Base-by-base conservation (phyloP, 352 stramenopile genomes). In the Globisporangium splendens region DNA sequence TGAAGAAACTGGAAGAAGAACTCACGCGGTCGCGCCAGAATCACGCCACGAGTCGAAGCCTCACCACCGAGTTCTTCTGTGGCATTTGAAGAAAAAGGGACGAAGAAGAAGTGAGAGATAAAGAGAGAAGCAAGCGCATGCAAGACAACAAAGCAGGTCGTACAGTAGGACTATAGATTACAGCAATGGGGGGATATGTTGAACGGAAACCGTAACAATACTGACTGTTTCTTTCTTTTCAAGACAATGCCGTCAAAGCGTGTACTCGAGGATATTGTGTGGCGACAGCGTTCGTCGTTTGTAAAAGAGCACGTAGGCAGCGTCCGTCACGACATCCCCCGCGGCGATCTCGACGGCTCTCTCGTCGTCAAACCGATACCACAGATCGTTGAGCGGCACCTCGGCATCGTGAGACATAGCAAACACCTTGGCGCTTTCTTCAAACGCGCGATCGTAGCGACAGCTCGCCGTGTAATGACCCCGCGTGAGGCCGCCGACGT, bases 381-480 rank as follows among this genome's bases (percentile, higher is more conserved):
- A 95, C 3, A 90, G 50, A 48, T 93, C 75, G 28, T 68, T 57
- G 22, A 80, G 75, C 42, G 77, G 72, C 28, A 85, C 69, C 46
- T 86, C 66, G 14, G 59, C 59, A 46, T 66, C 69, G 8, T 52
- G 59, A 31, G 69, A 61, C 6, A 48, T 44, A 31, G 61, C 46
- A 49, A 95, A 90, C 21, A 90, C 62, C 8, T 56, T 42, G 6
- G 77, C 72, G 62, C 71, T 88, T 42, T 91, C 78, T 15, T 74
- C 71, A 46, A 87, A 88, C 39, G 88, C 73, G 14, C 56, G 50
- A 61, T 95, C 85, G 49, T 93, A 93, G 6, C 81, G 74, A 39
- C 82, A 91, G 57, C 78, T 90, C 3, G 85, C 83, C 15, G 85
- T 94, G 76, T 99, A 99, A 64, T 99, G 97, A 6, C 97, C 97